phyloP scores from a whole-genome alignment of 306 rosid species.

The Rosa chinensis region DNA sequence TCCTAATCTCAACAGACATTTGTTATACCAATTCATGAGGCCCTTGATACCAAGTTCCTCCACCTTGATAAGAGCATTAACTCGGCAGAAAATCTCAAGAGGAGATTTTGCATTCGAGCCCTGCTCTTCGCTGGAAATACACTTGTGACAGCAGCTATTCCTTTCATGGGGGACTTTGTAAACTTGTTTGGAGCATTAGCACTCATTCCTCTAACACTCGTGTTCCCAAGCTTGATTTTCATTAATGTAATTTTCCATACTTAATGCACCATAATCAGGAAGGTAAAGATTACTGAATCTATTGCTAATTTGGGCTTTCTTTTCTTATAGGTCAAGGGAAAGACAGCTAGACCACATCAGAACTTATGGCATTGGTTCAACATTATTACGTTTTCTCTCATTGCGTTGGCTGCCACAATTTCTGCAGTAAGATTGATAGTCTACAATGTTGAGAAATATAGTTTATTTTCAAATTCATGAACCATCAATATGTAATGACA shows the following conservation, averaged over 20 bases:
- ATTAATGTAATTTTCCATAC: slow-evolving; percentile 36
- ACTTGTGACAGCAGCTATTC: slow-evolving; percentile 49
- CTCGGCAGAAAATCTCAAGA: slow-evolving; percentile 37
- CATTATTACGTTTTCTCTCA: slow-evolving; percentile 32
- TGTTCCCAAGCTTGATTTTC: slow-evolving; percentile 60
- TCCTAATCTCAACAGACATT: slow-evolving; percentile 34
- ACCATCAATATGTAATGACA: neutral
- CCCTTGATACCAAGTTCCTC: slow-evolving; percentile 46
- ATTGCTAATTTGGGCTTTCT: neutral
- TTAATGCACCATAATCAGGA: neutral
- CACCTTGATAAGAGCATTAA: slow-evolving; percentile 35
- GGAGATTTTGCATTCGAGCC: slow-evolving; percentile 32
- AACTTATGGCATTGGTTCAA: slow-evolving; percentile 57
- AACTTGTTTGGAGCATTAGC: slow-evolving; percentile 53
- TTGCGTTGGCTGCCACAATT: slow-evolving; percentile 43
- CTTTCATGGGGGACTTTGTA: slow-evolving; percentile 61
- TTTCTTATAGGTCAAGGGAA: slow-evolving; percentile 49
- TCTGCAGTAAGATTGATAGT: slow-evolving; percentile 43
- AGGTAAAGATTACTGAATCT: neutral
- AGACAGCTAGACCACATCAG: slow-evolving; percentile 39
- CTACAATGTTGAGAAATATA: slow-evolving; percentile 33
- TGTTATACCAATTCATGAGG: slow-evolving; percentile 50
- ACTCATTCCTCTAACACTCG: slow-evolving; percentile 51
- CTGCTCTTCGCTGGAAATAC: slow-evolving; percentile 40
- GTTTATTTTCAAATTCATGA: slow-evolving; percentile 52